Evolutionary conservation across 192 early-diverging fungal genomes (phyloP).

Genomic region (Chytriomyces confervae): DNA sequence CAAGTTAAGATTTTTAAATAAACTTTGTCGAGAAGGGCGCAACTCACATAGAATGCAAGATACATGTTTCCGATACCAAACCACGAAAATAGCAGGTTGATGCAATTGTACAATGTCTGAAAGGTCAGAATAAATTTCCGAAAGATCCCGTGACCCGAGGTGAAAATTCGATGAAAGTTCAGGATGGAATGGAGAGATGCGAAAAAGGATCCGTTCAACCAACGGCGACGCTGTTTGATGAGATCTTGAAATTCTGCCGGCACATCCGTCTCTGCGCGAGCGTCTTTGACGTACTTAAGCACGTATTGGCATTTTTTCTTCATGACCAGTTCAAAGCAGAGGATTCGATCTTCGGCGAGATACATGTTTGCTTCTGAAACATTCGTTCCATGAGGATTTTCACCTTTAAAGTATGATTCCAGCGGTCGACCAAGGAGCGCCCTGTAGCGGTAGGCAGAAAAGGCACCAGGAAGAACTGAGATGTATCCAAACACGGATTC

Average conservation of each 20-base stretch:
- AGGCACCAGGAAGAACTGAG: slow-evolving; percentile 80
- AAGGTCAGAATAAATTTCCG: slow-evolving; percentile 63
- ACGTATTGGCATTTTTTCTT: slow-evolving; percentile 65
- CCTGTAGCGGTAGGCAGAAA: slow-evolving; percentile 76
- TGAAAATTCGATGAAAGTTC: slow-evolving; percentile 64
- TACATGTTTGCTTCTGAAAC: slow-evolving; percentile 73
- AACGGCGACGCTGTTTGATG: slow-evolving; percentile 82
- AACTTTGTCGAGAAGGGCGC: neutral
- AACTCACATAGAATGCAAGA: slow-evolving; percentile 60
- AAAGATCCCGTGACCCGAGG: slow-evolving; percentile 51
- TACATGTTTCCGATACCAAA: slow-evolving; percentile 65
- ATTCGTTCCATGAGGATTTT: slow-evolving; percentile 66
- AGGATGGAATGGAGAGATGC: slow-evolving; percentile 69
- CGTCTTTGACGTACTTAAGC: slow-evolving; percentile 69
- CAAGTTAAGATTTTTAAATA: neutral
- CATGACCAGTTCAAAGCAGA: slow-evolving; percentile 83
- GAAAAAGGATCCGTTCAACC: slow-evolving; percentile 84
- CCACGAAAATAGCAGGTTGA: slow-evolving; percentile 61
- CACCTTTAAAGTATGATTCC: slow-evolving; percentile 74
- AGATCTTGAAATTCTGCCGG: slow-evolving; percentile 73
- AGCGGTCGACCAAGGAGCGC: slow-evolving; percentile 70
- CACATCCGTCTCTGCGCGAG: slow-evolving; percentile 77
- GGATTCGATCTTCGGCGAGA: slow-evolving; percentile 80
- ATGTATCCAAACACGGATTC: slow-evolving; percentile 82
- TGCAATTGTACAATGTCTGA: slow-evolving; percentile 71